phyloP scores from a whole-genome alignment of 345 rosid genomes.

The Mangifera indica region DNA sequence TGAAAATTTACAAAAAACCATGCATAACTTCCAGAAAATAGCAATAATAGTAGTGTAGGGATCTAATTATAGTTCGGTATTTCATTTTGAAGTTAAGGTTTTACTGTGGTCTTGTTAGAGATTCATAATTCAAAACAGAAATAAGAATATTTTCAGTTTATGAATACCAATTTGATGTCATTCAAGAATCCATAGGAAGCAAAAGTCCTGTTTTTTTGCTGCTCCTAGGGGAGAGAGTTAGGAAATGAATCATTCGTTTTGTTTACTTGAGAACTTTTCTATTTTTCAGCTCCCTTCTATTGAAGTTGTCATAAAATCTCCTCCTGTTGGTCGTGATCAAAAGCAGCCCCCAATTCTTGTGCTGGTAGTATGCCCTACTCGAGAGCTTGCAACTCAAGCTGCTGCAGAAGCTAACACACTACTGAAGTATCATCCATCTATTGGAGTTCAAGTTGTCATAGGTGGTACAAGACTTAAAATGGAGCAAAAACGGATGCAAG shows the following conservation, averaged over 20 bases:
- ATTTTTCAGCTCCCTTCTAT: constrained; percentile 87
- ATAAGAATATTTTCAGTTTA: background rate
- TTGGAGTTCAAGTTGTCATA: constrained; percentile 95
- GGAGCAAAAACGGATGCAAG: constrained; percentile 83
- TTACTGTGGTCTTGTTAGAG: background rate
- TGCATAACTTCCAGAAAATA: background rate
- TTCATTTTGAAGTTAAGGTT: background rate
- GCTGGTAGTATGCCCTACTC: constrained; percentile 90
- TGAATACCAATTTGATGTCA: background rate
- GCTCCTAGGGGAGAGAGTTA: background rate
- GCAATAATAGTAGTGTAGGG: background rate
- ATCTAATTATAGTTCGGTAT: background rate
- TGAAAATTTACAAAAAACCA: background rate
- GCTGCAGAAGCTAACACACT: constrained; percentile 79
- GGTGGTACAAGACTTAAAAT: constrained; percentile 92
- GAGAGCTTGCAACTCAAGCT: constrained; percentile 97
- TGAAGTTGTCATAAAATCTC: constrained; percentile 73
- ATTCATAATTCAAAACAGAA: background rate
- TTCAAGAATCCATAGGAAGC: background rate
- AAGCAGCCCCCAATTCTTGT: constrained; percentile 78
- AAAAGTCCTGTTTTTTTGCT: background rate
- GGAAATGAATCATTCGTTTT: constrained; percentile 14
- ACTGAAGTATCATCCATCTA: constrained; percentile 80
- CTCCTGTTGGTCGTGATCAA: constrained; percentile 58
- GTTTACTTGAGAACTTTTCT: constrained; percentile 13